These are phyloP conservation scores for Leishmania gerbilli DNA, from an alignment of 208 protist species.

Conservation along the genomic window DNA sequence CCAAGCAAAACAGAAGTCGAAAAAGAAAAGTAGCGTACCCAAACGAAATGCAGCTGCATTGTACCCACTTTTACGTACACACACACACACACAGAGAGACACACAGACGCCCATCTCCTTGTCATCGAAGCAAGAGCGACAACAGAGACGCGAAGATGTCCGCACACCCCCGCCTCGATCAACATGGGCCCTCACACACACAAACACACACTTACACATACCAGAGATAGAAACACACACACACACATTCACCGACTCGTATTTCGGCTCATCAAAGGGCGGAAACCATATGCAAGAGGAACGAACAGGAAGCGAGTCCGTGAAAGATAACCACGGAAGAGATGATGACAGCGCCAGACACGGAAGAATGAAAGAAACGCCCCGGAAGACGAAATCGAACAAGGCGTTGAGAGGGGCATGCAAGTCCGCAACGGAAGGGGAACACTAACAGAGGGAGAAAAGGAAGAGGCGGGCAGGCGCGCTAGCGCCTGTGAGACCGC, in stretches of 20 bases:
- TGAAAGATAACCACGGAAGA: background rate
- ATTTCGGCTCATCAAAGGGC: background rate
- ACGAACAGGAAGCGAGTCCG: background rate
- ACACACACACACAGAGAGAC: background rate
- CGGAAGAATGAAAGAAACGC: background rate
- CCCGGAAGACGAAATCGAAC: background rate
- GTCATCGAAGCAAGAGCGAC: background rate
- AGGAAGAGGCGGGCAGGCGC: background rate
- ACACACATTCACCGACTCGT: background rate
- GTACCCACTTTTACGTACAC: background rate
- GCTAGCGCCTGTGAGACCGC: background rate
- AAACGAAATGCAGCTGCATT: background rate
- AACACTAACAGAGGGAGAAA: background rate
- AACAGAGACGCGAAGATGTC: background rate
- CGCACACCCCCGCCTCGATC: background rate
- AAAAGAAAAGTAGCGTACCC: background rate
- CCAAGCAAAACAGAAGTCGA: background rate
- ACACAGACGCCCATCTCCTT: background rate
- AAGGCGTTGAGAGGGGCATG: background rate
- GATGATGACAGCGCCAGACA: too few species aligned
- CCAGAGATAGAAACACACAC: background rate
- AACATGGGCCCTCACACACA: background rate
- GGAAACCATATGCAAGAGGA: background rate
- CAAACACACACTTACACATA: background rate
- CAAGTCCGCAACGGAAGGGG: background rate